These are phyloP conservation scores for Arthroderma sp. DNA, from an alignment of 2,329 filamentous ascomycete species.

Conservation along the genomic window DNA sequence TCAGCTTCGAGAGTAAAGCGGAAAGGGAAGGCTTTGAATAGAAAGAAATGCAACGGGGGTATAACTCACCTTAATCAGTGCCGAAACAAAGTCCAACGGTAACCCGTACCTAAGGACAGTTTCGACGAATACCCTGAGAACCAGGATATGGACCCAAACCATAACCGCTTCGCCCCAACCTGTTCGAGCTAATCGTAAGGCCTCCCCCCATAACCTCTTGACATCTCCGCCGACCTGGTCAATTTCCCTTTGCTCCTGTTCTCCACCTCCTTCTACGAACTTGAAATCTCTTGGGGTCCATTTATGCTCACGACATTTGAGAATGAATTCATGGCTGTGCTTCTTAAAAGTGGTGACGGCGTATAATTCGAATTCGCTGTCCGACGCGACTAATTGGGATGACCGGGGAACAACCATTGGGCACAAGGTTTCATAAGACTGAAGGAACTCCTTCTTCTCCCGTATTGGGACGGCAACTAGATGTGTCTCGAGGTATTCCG, in stretches of 20 bases:
- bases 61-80: constrained; percentile 61
- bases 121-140: constrained; percentile 89
- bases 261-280: constrained; percentile 76
- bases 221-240: constrained; percentile 72
- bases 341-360: constrained; percentile 92
- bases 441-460: constrained; percentile 74
- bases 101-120: constrained; percentile 93
- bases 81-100: constrained; percentile 77
- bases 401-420: constrained; percentile 92
- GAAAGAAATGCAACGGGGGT: background rate
- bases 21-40: background rate
- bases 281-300: constrained; percentile 95
- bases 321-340: constrained; percentile 69
- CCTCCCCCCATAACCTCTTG: constrained; percentile 85
- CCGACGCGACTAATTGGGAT: constrained; percentile 62
- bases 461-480: constrained; percentile 75
- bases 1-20: constrained; percentile 7
- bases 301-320: constrained; percentile 82
- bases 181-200: constrained; percentile 71
- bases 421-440: constrained; percentile 73
- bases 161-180: constrained; percentile 93
- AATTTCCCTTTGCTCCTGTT: constrained; percentile 79
- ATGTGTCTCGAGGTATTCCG: constrained; percentile 93
- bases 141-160: constrained; percentile 88
- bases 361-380: constrained; percentile 81